Percentiles rank a stretch among this genome's conserved stretches.
These are phyloP conservation scores for Dalbergia oliveri DNA, from an alignment of 306 rosid species.

Conservation along the genomic window DNA sequence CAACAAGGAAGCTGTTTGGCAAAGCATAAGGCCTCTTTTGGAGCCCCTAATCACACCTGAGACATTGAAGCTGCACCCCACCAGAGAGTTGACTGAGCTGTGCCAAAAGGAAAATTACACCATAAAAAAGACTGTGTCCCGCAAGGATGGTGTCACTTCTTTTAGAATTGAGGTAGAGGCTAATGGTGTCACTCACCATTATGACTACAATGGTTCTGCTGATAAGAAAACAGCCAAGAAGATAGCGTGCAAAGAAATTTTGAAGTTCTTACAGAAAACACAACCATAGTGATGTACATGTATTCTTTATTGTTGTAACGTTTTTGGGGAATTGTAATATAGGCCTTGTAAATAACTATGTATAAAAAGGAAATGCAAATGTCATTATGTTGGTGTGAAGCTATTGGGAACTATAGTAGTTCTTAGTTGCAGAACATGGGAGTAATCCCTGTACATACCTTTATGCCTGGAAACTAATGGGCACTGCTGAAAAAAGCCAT, in stretches of 20 bases:
- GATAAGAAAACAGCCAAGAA: conserved; percentile 54
- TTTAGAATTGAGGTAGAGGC: conserved; percentile 59
- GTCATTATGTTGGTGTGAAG: too few relatives aligned
- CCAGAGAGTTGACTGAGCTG: conserved; percentile 56
- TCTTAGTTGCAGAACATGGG: too few relatives aligned
- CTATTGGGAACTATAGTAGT: too few relatives aligned
- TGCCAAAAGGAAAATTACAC: conserved; percentile 54
- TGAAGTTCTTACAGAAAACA: conserved; percentile 56
- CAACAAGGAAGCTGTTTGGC: conserved; percentile 61
- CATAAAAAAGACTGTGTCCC: conserved; percentile 14
- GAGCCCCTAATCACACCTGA: conserved; percentile 78
- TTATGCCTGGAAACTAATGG: too few relatives aligned
- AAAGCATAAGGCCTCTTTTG: conserved; percentile 70
- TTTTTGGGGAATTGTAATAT: too few relatives aligned
- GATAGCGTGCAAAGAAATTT: conserved; percentile 60
- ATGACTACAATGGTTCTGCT: conserved; percentile 31
- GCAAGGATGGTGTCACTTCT: conserved; percentile 34
- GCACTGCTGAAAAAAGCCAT: too few relatives aligned
- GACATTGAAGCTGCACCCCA: conserved; percentile 63
- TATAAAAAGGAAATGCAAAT: too few relatives aligned
- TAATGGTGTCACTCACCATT: conserved; percentile 46
- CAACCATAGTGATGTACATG: not conserved
- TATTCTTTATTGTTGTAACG: too few relatives aligned
- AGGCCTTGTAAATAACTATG: too few relatives aligned
- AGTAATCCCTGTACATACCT: too few relatives aligned